Evolutionary conservation across 192 early-diverging fungal species (phyloP), one percentile per base, ranked within the genome.

Genomic region (Coemansia sp.): DNA sequence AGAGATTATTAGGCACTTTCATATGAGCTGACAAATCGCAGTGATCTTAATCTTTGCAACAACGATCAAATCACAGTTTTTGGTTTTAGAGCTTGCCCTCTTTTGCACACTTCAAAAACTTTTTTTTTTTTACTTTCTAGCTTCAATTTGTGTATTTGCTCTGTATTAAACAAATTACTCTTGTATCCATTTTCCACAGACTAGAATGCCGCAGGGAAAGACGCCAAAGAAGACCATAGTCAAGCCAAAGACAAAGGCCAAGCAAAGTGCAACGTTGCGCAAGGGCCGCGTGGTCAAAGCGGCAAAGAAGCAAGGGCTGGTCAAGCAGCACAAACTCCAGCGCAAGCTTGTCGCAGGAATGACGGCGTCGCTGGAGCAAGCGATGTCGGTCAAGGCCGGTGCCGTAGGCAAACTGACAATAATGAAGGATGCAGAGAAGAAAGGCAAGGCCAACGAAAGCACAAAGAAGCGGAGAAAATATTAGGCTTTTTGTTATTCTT

Each of bases 401-500:
- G 77, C 86, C 1, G 86, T 87, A 3, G 89, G 89, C 31, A 90
- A 90, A 66, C 80, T 90, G 60, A 88, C 86, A 1, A 90, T 90
- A 29, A 87, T 90, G 87, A 87, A 86, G 70, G 68, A 67, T 1
- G 72, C 82, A 26, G 85, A 83, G 49, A 73, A 81, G 4, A 73
- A 84, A 61, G 87, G 84, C 26, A 77, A 84, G 61, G 72, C 68
- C n/a, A 76, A 79, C 18, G 60, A 72, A 12, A 51, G 15, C 12
- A 25, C 8, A 7, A 69, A 64, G 1, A 85, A 81, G 39, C 70
- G 72, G 52, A 81, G 81, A 57, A 81, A 83, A 48, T 76, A 75
- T 34, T 85, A n/a, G n/a, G 83, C 35, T 13, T 43, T 29, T 7
- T 21, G 26, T 33, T 46, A 63, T 56, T 55, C 40, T 28, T 57